These are phyloP conservation scores for Coprinellus micaceus DNA, from an alignment of 768 basidiomycete species.

Conservation along the genomic window DNA sequence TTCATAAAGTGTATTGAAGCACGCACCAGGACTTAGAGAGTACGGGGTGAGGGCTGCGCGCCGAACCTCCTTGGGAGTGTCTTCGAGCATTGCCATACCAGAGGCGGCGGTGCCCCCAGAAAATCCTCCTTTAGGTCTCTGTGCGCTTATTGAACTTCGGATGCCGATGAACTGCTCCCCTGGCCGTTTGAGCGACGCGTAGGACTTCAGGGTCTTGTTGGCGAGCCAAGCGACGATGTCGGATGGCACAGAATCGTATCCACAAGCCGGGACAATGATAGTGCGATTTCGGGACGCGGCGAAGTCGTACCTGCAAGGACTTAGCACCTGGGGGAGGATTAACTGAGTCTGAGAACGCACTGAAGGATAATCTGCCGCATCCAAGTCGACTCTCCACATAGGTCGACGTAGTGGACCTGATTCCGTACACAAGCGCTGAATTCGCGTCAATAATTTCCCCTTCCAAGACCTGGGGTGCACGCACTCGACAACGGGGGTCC, in stretches of 20 bases:
- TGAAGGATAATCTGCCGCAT: constrained; percentile 55
- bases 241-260: constrained; percentile 74
- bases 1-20: not conserved
- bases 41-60: constrained; percentile 29
- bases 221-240: constrained; percentile 69
- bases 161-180: constrained; percentile 34
- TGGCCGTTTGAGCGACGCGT: constrained; percentile 13
- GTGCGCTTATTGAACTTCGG: constrained; percentile 50
- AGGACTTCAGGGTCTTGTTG: constrained; percentile 61
- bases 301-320: constrained; percentile 56
- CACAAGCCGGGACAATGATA: constrained; percentile 76
- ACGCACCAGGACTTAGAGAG: constrained; percentile 41
- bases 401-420: constrained; percentile 82
- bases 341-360: too few relatives aligned
- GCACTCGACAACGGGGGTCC: constrained; percentile 67
- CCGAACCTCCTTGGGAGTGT: constrained; percentile 32
- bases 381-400: constrained; percentile 73
- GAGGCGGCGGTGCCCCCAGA: constrained; percentile 66
- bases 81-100: constrained; percentile 33
- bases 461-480: constrained; percentile 17
- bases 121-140: constrained; percentile 41
- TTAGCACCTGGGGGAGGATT: not conserved
- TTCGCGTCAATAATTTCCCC: not conserved
- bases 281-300: constrained; percentile 65
- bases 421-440: constrained; percentile 65